Evolutionary conservation across 169 alveolate genomes (phyloP).

Genomic region (Besnoitia besnoiti): DNA sequence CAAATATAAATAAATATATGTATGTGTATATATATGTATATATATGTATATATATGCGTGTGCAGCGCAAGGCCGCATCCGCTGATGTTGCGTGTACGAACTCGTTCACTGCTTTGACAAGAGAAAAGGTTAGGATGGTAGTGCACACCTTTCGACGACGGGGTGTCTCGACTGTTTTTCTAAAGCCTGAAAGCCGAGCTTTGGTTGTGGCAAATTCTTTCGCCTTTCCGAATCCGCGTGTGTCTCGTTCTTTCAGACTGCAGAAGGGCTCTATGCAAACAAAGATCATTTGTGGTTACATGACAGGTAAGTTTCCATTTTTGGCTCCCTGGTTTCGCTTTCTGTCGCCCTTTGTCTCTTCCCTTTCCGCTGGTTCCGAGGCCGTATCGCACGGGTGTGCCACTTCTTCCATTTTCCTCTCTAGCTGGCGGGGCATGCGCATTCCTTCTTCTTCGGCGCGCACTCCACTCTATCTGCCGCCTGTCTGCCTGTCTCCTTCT

Average conservation of each 20-base stretch:
- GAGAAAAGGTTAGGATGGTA: too few relatives aligned
- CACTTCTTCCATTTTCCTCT: not conserved
- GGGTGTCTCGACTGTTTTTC: not conserved
- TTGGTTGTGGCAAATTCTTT: too few relatives aligned
- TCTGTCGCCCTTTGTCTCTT: not conserved
- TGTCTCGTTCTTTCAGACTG: not conserved
- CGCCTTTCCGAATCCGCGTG: too few relatives aligned
- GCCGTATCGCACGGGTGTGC: not conserved
- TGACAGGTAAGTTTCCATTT: not conserved
- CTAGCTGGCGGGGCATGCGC: not conserved
- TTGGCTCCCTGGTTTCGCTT: not conserved
- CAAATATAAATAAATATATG: not conserved
- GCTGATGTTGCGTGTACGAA: too few relatives aligned
- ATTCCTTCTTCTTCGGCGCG: too few relatives aligned
- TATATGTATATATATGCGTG: too few relatives aligned
- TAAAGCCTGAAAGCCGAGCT: too few relatives aligned
- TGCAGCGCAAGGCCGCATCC: too few relatives aligned
- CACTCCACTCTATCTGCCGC: not conserved
- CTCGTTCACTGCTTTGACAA: too few relatives aligned
- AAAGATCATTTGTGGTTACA: not conserved
- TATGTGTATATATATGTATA: too few relatives aligned
- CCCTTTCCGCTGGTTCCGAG: not conserved
- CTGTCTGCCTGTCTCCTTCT: not conserved
- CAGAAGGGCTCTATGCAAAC: constrained; percentile 17
- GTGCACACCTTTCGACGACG: too few relatives aligned